phyloP scores from a whole-genome alignment of 306 rosid species.

The Lablab purpureus region DNA sequence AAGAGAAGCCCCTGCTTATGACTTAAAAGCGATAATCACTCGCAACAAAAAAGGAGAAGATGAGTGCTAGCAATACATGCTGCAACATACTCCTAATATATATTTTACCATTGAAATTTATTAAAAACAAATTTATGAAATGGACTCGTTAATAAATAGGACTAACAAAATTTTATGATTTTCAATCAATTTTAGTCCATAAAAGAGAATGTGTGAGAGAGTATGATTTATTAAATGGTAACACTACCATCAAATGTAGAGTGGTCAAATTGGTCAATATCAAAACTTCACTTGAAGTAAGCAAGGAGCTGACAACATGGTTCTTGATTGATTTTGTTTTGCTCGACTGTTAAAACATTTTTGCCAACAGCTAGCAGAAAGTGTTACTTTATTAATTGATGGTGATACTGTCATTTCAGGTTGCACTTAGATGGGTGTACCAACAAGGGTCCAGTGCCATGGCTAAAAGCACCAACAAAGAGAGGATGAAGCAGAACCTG shows the following conservation, averaged over 20 bases:
- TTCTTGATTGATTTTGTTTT: not conserved
- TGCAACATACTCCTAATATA: too few relatives aligned
- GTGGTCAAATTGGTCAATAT: not conserved
- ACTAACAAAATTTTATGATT: too few relatives aligned
- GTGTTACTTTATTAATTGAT: not conserved
- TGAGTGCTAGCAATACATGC: too few relatives aligned
- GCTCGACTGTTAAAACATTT: not conserved
- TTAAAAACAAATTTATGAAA: too few relatives aligned
- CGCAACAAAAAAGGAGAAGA: not conserved
- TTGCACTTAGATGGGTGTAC: constrained; percentile 62
- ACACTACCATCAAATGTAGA: not conserved
- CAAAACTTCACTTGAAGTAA: not conserved
- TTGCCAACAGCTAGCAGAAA: not conserved
- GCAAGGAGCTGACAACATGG: not conserved
- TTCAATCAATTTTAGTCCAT: too few relatives aligned
- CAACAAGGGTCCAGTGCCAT: constrained; percentile 62
- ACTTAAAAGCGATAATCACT: constrained; percentile 30
- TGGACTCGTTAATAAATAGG: too few relatives aligned
- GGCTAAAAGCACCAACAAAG: constrained; percentile 62
- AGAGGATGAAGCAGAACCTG: constrained; percentile 64
- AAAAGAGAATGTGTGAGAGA: too few relatives aligned
- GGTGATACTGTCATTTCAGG: constrained; percentile 48
- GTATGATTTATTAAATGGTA: not conserved
- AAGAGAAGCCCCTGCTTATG: not conserved
- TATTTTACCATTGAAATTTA: too few relatives aligned